Evolutionary conservation across 2,329 filamentous ascomycete genomes (phyloP), one percentile per base, ranked within the genome.

Genomic region (Diplodia sapinea): DNA sequence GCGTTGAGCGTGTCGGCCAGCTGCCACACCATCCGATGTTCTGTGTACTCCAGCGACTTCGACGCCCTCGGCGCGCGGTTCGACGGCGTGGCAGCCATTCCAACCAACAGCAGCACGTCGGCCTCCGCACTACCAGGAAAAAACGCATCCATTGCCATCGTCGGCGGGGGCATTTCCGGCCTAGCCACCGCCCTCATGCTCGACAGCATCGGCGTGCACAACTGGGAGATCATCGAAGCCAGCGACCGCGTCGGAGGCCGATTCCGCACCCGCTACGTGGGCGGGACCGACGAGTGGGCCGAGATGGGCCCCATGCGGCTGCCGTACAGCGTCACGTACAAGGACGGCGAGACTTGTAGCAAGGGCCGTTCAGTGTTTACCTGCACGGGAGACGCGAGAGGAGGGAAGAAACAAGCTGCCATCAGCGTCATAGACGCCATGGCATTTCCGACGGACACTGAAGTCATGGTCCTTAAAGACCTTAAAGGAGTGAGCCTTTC

Each of bases 181-280:
- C 47, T 68, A 26, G 55, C 66, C 13, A 68, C 66, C 15, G 59
- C 57, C n/a, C 66, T 68, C 57, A 68, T 68, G 57, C 66, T 68
- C 12, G 61, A 64, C 1, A 64, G 61, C 49, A 20, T 64, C 9
- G 49, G 61, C 7, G 4, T 64, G n/a, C 31, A 64, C 61, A 64
- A 64, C 13, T 64, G 61, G 61, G 61, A 64, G 36, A 64, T 64
- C 9, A 38, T 64, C 33, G 61, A 64, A 17, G 61, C 61, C 20
- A 64, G 61, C 47, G 31, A 40, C 33, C 61, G 61, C 6, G 61
- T 64, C 2, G 61, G 61, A 2, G 61, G 61, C n/a, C 26, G 61
- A 6, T 64, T 64, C 61, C 23, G 61, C 11, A 64, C 61, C 12
- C 51, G 51, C 20, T 64, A 64, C 47, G 23, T 64, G 4, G 47